Base-by-base conservation (phyloP, 305 asterid genomes). In the Fraxinus paxiana region DNA sequence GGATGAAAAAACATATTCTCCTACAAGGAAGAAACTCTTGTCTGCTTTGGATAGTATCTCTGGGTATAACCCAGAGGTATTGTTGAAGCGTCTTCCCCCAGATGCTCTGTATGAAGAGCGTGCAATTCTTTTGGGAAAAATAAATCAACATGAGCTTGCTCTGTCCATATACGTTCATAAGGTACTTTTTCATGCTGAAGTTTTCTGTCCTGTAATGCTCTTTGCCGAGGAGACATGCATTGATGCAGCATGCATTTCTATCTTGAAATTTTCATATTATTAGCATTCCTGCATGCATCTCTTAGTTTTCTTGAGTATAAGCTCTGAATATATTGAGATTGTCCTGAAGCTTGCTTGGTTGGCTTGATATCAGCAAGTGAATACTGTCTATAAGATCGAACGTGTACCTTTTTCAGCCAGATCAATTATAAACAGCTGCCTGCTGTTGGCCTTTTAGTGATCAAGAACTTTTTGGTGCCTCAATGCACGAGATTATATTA, bases 141-240 rank as follows among this genome's bases (percentile, higher is more conserved):
- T 96, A 97, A 91, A 94, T 88, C 98, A 90, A 80, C 97, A 94
- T 82, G 99, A 96, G 83, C 98, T 96, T 87, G 96, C 99, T 35
- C 88, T 96, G 80, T 92, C 99, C 73, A 91, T 94, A 83, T 96
- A 96, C 71, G 91, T 94, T 78, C 97, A 94, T 78, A 94, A 93
- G 98, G 99, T 96, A 91, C 79, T 83, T 83, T 48, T 4, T 31
- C 70, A 37, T 48, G 82, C 77, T 80, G 59, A 61, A 35, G 56
- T 78, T 73, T 70, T 73, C 33, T 61, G 70, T 78, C 78, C 79
- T 73, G 35, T 76, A 26, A 69, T 69, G n/a, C 76, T 65, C 63
- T 84, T 81, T 82, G 76, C 72, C 41, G 30, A 72, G 46, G 73
- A 73, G 54, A 30, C 59, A n/a, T 79, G 80, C 56, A 51, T 38